Base-by-base conservation (phyloP, 805 yeast species). In the Schwanniomyces vanrijiae region DNA sequence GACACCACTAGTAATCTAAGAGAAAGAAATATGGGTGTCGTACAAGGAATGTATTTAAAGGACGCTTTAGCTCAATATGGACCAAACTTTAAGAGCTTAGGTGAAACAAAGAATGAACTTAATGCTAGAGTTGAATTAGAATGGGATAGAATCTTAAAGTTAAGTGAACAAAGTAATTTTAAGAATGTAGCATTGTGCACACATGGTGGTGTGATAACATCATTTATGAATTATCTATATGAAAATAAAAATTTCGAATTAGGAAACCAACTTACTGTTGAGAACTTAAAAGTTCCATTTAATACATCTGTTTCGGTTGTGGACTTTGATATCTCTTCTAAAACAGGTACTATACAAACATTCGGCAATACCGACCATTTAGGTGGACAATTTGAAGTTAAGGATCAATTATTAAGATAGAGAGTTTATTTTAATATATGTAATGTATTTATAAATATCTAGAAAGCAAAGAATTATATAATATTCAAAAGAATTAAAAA, bases 171-270 rank as follows among this genome's bases (percentile, higher is more conserved):
- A 0, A 57, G 66, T 1, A 63, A 64, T 20, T 59, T 65, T 46
- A 65, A 64, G 42, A 87, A 86, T 55, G 75, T 86, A 2, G 69
- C 83, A 11, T 49, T 88, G 18, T 80, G 89, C 47, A 81, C 90
- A 11, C 96, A 89, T 61, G 96, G 96, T 18, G 96, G 96, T 7
- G 86, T 86, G 1, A 83, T 89, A 14, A 78, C 88, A 40, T 77
- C 82, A 24, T 74, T 84, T 31, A 60, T 80, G 34, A 77, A 77
- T 49, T 73, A 82, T 60, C 66, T 86, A 37, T 65, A 80, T 42
- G 56, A 62, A 4, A 73, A 69, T 19, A 55, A 58, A 24, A 56
- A 61, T 10, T 81, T 70, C 52, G 50, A 50, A 2, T 69, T 81
- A 43, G 66, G 64, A 3, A 63, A 67, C 3, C 69, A 66, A 1